Evolutionary conservation across 805 yeast genomes (phyloP).

Genomic region (Yamadazyma sp.): DNA sequence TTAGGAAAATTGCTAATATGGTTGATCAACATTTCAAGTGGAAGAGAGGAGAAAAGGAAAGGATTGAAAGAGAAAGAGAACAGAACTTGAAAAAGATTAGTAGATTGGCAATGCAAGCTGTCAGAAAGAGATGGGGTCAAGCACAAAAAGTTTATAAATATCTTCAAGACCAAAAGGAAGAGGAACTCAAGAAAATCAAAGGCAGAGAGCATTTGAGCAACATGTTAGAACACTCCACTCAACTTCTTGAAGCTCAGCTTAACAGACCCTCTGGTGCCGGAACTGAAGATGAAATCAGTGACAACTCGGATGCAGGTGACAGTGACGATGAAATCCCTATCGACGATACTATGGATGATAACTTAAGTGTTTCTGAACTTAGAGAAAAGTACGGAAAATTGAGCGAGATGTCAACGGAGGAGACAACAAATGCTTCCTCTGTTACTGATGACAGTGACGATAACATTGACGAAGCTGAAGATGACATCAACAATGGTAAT

Average conservation of each 20-base stretch:
- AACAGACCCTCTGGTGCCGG: slow-evolving; percentile 39
- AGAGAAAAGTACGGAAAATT: slow-evolving; percentile 54
- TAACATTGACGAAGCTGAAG: slow-evolving; percentile 14
- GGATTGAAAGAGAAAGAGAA: slow-evolving; percentile 73
- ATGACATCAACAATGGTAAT: slow-evolving; percentile 13
- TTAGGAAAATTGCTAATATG: slow-evolving; percentile 75
- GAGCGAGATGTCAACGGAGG: slow-evolving; percentile 14
- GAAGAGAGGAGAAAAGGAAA: slow-evolving; percentile 84
- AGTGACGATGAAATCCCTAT: slow-evolving; percentile 25
- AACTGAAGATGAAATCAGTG: slow-evolving; percentile 15
- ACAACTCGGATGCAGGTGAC: slow-evolving; percentile 18
- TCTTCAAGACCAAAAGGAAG: slow-evolving; percentile 73
- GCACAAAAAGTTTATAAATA: slow-evolving; percentile 81
- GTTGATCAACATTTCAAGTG: slow-evolving; percentile 85
- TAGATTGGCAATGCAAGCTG: slow-evolving; percentile 78
- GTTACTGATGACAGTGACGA: slow-evolving; percentile 22
- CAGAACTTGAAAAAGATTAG: slow-evolving; percentile 68
- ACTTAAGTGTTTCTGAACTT: slow-evolving; percentile 55
- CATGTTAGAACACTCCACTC: slow-evolving; percentile 89
- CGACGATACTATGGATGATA: slow-evolving; percentile 26
- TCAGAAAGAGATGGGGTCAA: slow-evolving; percentile 84
- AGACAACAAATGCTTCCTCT: slow-evolving; percentile 19
- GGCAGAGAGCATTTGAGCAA: slow-evolving; percentile 87
- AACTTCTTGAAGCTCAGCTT: slow-evolving; percentile 81
- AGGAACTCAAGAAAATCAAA: slow-evolving; percentile 71